Base-by-base conservation (phyloP, 1,284 basidiomycete species). In the Leccinum fallax region DNA sequence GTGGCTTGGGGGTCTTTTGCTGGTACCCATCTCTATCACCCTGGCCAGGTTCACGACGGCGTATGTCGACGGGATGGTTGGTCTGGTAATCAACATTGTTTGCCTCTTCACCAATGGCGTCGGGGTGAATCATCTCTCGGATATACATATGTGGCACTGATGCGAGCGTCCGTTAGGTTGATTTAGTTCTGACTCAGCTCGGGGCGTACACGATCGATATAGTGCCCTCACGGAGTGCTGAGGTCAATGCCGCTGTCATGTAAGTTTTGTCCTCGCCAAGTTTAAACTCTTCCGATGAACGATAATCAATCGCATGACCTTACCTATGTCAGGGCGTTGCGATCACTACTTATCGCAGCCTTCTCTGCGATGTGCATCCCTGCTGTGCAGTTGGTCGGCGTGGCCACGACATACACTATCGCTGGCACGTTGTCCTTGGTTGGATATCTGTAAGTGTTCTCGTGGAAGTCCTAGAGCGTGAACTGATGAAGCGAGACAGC, bases 141-240 rank as follows among this genome's bases (percentile, higher is more conserved):
- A 19, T 8, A 13, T 21, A 4, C 13, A 2, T 32, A n/a, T 26
- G 9, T 32, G 10, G 52, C 28, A 30, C 24, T 54, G 40, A 65
- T 55, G 4, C 38, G 15, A 59, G 4, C 5, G 11, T 61, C 3
- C 21, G 9, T 9, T 36, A 79, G 83, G 80, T 79, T 61, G 81
- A 76, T 48, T 72, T 84, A 53, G 76, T 82, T 5, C 70, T 89
- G 5, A 79, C 80, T 0, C 83, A 85, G 0, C 68, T 79, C 1
- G 80, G 83, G 49, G 81, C 87, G 8, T 89, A 88, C 69, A 72
- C 76, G 24, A 82, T 89, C 16, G 88, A 89, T 64, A 72, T 83
- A 13, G 69, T 85, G 69, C 84, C 84, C 48, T 67, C 72, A 4
- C 76, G 79, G 16, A 83, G 83, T 60, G 84, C 85, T 1, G 85